Conservation (phyloP, 768 basidiomycete species). For the Tubosaeta brunneosetosa region DNA sequence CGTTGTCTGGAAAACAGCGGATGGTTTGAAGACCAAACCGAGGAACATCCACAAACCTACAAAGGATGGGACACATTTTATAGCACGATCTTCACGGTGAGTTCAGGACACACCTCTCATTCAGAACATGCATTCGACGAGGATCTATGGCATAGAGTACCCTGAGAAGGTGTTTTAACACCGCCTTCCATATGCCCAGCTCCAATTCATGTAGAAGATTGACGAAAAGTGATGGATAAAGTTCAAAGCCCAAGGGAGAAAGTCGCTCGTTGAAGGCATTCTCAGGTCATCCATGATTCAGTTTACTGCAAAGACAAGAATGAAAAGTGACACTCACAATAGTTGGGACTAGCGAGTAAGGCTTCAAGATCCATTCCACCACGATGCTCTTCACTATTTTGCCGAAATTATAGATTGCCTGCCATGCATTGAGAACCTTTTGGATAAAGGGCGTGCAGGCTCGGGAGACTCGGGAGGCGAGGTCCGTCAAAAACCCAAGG, state of each 20-base stretch:
- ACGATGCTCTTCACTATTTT: background rate
- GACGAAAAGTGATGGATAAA: background rate
- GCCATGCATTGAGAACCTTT: background rate
- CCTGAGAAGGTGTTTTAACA: background rate
- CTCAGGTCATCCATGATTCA: too few relatives aligned
- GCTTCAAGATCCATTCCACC: background rate
- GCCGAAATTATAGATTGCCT: background rate
- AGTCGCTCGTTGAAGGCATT: background rate
- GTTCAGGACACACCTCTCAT: background rate
- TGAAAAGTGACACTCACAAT: background rate
- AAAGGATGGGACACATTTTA: too few relatives aligned
- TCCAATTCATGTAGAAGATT: background rate
- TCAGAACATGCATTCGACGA: background rate
- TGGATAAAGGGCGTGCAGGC: too few relatives aligned
- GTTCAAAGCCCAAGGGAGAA: background rate
- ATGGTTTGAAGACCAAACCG: background rate
- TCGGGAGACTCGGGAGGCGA: background rate
- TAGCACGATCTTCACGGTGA: too few relatives aligned
- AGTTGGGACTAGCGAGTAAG: background rate
- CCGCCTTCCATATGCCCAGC: background rate
- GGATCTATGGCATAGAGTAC: background rate
- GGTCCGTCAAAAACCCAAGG: background rate
- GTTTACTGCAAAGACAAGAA: too few relatives aligned
- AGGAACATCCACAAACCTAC: background rate
- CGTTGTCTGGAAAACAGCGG: background rate